Base-by-base conservation (phyloP, 176 grass and related monocot species). In the Phoenix roebelenii region DNA sequence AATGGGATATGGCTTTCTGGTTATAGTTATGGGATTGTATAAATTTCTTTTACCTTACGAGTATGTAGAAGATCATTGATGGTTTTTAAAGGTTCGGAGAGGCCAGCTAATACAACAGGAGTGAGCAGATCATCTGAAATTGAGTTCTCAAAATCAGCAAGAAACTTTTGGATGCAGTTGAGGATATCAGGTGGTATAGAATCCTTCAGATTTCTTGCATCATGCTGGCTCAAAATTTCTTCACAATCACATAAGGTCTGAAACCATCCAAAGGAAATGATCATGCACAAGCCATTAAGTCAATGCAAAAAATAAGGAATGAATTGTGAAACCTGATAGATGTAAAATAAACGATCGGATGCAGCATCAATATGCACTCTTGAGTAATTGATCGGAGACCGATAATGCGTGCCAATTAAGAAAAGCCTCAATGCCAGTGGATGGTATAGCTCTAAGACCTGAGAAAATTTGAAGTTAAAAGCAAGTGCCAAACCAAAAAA, bases 101-200 rank as follows among this genome's bases (percentile, higher is more conserved):
- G 70, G 22, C 81, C 76, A 51, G 78, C 77, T 65, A 91, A 68
- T 49, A 82, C 81, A 54, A 91, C 79, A 59, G 92, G 75, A 44
- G 92, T 85, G 74, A 88, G 84, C 56, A 97, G 81, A 79, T 97
- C 92, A 52, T 97, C 87, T 35, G 83, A 97, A 75, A 97, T 80
- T 7, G 87, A 91, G 22, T 72, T 64, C 60, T 75, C 76, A 58
- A 88, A 97, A 79, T 97, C 87, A 39, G 18, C 22, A 29, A 75
- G 73, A 74, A 97, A 79, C 56, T 91, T 97, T 51, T 70, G 23
- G 17, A 91, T 61, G 55, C 70, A 91, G 17, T 78, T 73, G n/a
- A 63, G 54, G 51, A 65, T 80, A 65, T 75, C 69, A 60, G n/a
- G 9, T 73, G 92, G 87, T 64, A 83, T 77, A 61, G 78, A 72